phyloP scores from a whole-genome alignment of 225 moss, liverwort and hornwort genomes.

The Asterella californica region DNA sequence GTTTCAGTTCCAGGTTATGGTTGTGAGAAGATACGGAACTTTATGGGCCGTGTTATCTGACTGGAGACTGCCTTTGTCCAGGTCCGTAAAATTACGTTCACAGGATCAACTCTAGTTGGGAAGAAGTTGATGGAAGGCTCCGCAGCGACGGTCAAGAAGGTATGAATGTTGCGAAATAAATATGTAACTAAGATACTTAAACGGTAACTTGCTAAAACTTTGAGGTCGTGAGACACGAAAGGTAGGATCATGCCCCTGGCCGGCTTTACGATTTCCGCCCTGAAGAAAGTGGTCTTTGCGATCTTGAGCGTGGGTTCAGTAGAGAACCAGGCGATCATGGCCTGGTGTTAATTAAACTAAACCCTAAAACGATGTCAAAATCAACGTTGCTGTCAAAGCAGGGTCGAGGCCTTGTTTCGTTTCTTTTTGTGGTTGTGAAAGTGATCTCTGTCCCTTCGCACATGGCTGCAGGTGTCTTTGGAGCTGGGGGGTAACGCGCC shows the following conservation, averaged over 20 bases:
- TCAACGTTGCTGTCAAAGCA: background rate
- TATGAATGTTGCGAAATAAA: slow-evolving; percentile 17
- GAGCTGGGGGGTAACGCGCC: slow-evolving; percentile 97
- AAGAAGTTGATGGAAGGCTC: slow-evolving; percentile 91
- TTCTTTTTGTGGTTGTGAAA: background rate
- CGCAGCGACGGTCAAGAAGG: slow-evolving; percentile 94
- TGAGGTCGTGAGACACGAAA: background rate
- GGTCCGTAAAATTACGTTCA: slow-evolving; percentile 97
- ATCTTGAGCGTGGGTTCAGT: no score
- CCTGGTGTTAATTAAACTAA: no score
- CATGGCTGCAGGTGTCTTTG: slow-evolving; percentile 62
- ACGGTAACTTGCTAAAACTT: background rate
- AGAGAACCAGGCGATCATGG: no score
- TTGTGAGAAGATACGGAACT: background rate
- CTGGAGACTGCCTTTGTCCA: slow-evolving; percentile 13
- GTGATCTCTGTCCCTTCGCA: background rate
- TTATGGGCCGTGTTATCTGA: background rate
- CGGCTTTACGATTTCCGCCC: no score
- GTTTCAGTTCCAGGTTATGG: background rate
- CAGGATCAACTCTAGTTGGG: slow-evolving; percentile 85
- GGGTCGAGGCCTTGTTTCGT: background rate
- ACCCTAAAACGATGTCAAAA: no score
- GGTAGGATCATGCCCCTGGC: background rate
- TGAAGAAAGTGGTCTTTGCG: no score
- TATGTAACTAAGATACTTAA: background rate